Percentiles rank a stretch among this genome's conserved stretches.
Evolutionary conservation across 352 stramenopile species (phyloP).

Genomic region (Pythium coloratum): DNA sequence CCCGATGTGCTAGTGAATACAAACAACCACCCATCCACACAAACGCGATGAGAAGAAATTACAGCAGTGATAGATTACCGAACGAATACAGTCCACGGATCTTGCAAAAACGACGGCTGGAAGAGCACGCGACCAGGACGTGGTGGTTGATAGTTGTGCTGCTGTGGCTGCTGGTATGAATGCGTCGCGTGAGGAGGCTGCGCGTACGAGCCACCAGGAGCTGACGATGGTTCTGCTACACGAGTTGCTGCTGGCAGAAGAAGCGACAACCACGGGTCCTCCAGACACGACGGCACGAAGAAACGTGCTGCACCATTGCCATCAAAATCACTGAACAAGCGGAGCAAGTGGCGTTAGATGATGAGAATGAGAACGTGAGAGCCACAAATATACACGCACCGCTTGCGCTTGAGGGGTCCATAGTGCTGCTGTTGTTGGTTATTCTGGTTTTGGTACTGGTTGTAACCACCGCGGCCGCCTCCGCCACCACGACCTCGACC

Average conservation of each 20-base stretch:
- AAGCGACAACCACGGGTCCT: slow-evolving; percentile 63
- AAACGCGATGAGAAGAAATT: slow-evolving; percentile 7
- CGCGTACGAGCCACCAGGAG: slow-evolving; percentile 6
- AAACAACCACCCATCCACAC: slow-evolving; percentile 18
- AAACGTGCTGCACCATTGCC: slow-evolving; percentile 45
- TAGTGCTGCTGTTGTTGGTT: slow-evolving; percentile 12
- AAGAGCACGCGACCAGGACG: slow-evolving; percentile 60
- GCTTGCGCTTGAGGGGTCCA: slow-evolving; percentile 45
- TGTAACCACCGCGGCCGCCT: slow-evolving; percentile 9
- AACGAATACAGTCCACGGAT: slow-evolving; percentile 50
- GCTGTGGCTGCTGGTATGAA: not conserved
- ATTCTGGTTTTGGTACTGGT: slow-evolving; percentile 10
- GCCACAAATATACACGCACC: slow-evolving; percentile 18
- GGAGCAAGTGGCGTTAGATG: not conserved
- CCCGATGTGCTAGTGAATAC: not conserved
- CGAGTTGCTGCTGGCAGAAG: slow-evolving; percentile 11
- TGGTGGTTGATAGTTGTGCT: slow-evolving; percentile 16
- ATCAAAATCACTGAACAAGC: slow-evolving; percentile 30
- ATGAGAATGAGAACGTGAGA: not conserved
- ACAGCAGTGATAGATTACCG: not conserved
- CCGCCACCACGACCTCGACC: slow-evolving; percentile 17
- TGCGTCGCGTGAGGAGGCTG: not conserved
- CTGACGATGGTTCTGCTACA: not conserved
- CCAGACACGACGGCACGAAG: slow-evolving; percentile 65
- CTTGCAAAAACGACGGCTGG: slow-evolving; percentile 64